These are phyloP conservation scores for Orbilia javanica DNA, from an alignment of 2,329 filamentous ascomycete genomes.

Conservation along the genomic window DNA sequence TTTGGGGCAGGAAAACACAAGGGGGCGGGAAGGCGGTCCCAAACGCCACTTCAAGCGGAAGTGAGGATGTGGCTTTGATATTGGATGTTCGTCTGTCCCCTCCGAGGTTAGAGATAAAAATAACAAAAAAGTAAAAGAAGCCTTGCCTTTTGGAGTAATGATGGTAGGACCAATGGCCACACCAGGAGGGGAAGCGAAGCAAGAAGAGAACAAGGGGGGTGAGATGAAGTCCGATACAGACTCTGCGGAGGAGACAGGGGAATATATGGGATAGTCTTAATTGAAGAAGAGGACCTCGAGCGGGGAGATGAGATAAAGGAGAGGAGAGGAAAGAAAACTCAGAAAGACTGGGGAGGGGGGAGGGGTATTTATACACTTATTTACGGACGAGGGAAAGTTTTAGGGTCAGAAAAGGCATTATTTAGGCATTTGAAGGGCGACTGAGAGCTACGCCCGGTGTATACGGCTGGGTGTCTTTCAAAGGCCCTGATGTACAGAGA, in stretches of 20 bases:
- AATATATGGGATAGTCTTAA: background rate
- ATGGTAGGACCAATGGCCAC: too few species aligned
- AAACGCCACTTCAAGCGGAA: too few species aligned
- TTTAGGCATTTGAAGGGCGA: background rate
- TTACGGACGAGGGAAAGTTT: background rate
- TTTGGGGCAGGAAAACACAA: too few species aligned
- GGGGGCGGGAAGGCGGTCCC: too few species aligned
- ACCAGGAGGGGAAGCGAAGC: background rate
- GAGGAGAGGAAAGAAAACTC: background rate
- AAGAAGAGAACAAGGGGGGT: background rate
- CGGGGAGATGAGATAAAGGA: background rate
- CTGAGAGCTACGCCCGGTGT: background rate
- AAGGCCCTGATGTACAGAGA: background rate
- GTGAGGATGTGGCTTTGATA: background rate
- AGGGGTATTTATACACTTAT: slow-evolving; percentile 14
- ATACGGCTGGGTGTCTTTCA: background rate
- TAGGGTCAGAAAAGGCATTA: background rate
- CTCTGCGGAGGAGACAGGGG: background rate
- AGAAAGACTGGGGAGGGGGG: background rate
- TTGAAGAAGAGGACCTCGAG: background rate
- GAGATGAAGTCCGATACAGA: background rate
- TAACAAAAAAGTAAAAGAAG: too few species aligned
- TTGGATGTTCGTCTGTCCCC: too few species aligned
- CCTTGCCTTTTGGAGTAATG: too few species aligned
- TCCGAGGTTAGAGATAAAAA: too few species aligned